Percentiles rank a stretch among this genome's conserved stretches.
Evolutionary conservation across 192 early-diverging fungal genomes (phyloP).

Genomic region (Podila minutissima): DNA sequence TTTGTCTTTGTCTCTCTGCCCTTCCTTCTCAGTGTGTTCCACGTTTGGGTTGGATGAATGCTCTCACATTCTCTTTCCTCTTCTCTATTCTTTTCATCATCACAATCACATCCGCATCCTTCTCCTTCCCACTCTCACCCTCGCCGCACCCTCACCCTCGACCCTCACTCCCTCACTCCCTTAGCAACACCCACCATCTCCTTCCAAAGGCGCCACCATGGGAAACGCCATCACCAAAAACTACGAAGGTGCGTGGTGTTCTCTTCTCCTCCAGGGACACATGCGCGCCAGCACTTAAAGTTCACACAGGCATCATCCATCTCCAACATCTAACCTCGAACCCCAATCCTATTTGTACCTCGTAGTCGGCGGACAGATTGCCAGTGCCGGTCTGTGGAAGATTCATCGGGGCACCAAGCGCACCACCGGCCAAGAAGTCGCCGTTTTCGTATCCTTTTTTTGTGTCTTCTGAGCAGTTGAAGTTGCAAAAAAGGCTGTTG

Average conservation of each 20-base stretch:
- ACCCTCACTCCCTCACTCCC: background rate
- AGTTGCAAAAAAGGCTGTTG: background rate
- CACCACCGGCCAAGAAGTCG: slow-evolving; percentile 67
- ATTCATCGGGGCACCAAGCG: slow-evolving; percentile 68
- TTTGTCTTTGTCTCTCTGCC: no score
- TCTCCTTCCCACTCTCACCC: background rate
- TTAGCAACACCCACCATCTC: background rate
- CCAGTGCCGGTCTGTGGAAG: slow-evolving; percentile 76
- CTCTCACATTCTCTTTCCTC: background rate
- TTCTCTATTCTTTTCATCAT: background rate
- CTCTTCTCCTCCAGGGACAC: background rate
- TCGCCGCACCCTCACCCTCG: background rate
- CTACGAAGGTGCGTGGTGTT: slow-evolving; percentile 35
- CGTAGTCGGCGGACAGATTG: slow-evolving; percentile 62
- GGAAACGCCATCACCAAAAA: slow-evolving; percentile 55
- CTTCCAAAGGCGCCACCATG: slow-evolving; percentile 12
- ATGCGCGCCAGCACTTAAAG: background rate
- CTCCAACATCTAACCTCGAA: background rate
- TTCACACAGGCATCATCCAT: background rate
- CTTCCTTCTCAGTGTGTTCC: no score
- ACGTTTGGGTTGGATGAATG: no score
- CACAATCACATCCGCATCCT: background rate
- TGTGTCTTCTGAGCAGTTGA: slow-evolving; percentile 5
- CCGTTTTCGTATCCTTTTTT: slow-evolving; percentile 68
- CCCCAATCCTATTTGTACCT: background rate